These are phyloP conservation scores for Gossypium gossypioides DNA, from an alignment of 441 rosid genomes.

Conservation along the genomic window DNA sequence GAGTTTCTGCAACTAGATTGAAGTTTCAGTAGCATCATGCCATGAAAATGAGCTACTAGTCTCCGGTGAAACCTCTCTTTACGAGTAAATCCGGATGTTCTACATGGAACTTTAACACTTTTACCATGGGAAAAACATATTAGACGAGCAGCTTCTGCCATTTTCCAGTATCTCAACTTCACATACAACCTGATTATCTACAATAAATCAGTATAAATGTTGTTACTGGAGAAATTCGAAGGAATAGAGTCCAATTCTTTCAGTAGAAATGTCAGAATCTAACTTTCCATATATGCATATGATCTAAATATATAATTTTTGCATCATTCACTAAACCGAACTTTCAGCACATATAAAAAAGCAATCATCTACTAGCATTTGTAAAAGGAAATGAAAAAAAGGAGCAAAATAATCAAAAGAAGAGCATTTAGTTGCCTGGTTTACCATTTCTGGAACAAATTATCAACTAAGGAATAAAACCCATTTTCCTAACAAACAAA, in stretches of 20 bases:
- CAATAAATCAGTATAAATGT: constrained; percentile 9
- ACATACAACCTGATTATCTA: constrained; percentile 26
- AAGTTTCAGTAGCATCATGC: constrained; percentile 28
- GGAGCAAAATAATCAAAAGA: background rate
- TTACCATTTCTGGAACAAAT: background rate
- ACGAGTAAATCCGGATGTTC: constrained; percentile 24
- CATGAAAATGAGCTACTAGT: constrained; percentile 22
- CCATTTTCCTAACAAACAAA: constrained; percentile 1
- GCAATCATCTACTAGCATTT: background rate
- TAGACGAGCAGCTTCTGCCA: constrained; percentile 50
- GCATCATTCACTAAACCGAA: background rate
- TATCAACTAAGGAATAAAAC: background rate
- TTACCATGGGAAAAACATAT: constrained; percentile 37
- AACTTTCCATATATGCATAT: background rate
- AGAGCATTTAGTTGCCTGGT: background rate
- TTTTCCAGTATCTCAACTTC: constrained; percentile 27
- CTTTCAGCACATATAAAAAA: background rate
- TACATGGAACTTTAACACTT: constrained; percentile 23
- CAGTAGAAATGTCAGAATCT: background rate
- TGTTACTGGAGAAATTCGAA: background rate
- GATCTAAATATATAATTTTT: background rate
- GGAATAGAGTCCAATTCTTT: background rate
- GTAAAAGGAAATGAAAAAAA: background rate
- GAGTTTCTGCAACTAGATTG: constrained; percentile 25
- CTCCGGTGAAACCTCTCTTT: constrained; percentile 25